Base-by-base conservation (phyloP, 1,139 yeast species). In the Yamadazyma mexicana region DNA sequence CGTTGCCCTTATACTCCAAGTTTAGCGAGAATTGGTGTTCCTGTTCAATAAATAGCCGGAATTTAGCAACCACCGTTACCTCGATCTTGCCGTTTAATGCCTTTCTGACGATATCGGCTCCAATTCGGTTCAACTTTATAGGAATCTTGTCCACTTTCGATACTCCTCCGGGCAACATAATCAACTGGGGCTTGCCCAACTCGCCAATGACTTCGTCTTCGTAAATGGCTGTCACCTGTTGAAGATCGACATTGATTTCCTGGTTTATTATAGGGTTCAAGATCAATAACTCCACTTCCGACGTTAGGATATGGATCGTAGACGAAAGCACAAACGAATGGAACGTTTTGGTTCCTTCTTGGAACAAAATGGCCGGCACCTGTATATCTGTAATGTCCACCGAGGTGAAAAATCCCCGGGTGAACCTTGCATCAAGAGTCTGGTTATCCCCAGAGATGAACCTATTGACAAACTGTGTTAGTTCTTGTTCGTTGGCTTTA, bases 201-300 rank as follows among this genome's bases (percentile, higher is more conserved):
- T 66, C 68, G 1, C 81, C 85, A 38, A 80, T 53, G 2, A 64
- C 56, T 2, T 64, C 60, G 2, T 66, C 79, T 26, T 75, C 68
- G 45, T 69, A 66, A 3, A 61, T 58, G 0, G 83, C 84, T 37
- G 61, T 66, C 2, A 77, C 81, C 36, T 65, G 64, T 18, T 61
- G 50, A 15, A 80, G 56, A 15, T 59, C 60, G 5, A 75, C 57
- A n/a, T 55, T 48, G 1, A 75, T 54, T 15, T 66, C 72, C 7
- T 64, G 53, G 46, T 79, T 78, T 10, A 48, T 41, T 1, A 79
- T 49, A 0, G 86, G 86, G 45, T 80, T 80, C 53, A 53, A 76
- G 0, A 79, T 58, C 1, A 69, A 66, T 37, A 79, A 49, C 47
- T 78, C 81, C 7, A 77, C 66, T 39, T 77, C 79, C 0, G 81